phyloP scores from a whole-genome alignment of 2,329 filamentous ascomycete genomes.

The Arthrinium phaeospermum region DNA sequence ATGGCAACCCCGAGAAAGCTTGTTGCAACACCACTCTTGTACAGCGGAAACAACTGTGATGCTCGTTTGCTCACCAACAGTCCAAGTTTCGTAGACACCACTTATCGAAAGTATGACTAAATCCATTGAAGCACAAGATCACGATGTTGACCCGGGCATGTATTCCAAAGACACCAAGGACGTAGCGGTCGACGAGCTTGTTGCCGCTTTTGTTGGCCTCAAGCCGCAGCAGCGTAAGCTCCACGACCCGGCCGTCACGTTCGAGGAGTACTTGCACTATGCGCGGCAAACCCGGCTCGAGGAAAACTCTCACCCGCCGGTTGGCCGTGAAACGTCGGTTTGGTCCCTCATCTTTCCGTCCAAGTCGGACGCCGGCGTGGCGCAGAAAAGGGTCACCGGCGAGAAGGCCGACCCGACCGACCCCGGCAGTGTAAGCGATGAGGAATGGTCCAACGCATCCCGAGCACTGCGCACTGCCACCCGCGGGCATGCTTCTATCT shows the following conservation, averaged over 20 bases:
- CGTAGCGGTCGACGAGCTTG: background rate
- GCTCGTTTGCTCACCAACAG: background rate
- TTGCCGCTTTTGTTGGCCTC: background rate
- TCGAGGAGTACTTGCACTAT: conserved; percentile 32
- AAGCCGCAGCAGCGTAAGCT: background rate
- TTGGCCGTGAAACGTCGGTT: conserved; percentile 24
- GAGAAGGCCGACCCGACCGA: background rate
- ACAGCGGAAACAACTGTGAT: background rate
- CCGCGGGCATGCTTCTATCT: conserved; percentile 53
- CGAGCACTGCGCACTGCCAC: conserved; percentile 52
- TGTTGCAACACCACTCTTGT: background rate
- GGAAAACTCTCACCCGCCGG: conserved; percentile 27
- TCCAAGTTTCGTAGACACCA: background rate
- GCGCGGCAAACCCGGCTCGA: conserved; percentile 28
- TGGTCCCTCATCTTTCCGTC: background rate
- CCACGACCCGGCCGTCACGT: conserved; percentile 21
- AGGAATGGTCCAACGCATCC: conserved; percentile 53
- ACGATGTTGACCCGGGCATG: background rate
- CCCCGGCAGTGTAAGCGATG: conserved; percentile 36
- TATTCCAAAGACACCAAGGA: background rate
- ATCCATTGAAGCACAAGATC: background rate
- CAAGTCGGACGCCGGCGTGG: background rate
- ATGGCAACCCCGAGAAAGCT: background rate
- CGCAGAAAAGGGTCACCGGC: background rate
- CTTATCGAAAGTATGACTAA: background rate